Evolutionary conservation across 2,329 filamentous ascomycete species (phyloP), one percentile per base, ranked within the genome.

Genomic region (Daldinia sp.): DNA sequence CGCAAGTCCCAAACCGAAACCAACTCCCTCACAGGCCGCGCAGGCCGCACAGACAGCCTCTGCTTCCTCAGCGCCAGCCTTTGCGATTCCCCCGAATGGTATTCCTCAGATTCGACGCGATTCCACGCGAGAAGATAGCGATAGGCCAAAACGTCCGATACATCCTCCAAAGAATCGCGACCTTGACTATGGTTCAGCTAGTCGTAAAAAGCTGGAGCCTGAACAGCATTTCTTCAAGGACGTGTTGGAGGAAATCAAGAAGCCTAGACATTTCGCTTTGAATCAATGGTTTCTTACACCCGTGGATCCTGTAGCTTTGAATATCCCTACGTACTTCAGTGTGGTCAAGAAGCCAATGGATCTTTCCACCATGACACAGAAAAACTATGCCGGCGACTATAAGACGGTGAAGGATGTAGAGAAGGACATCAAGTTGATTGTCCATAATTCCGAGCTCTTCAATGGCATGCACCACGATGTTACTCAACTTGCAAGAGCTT

Each of bases 331-430:
- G 21, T 99, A 99, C 75, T 92, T 95, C 76, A 93, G 90, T 72
- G 83, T 98, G 64, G 93, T 99, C 79, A 98, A 97, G 82, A 93
- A 94, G 75, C 95, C 95, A 0, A 99, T 98, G 94, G 94, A 99
- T 76, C 82, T 97, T 50, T 83, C 85, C 13, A 97, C 92, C n/a
- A 90, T 97, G 73, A 83, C 86, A 32, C 83, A 84, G 39, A 96
- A 96, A 77, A 83, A 97, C 37, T 87, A 90, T 69, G 82, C 83
- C 10, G 93, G 93, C 23, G 87, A 93, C 58, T 98, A 98, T 73
- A 85, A 87, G 68, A 92, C 85, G 58, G 84, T 92, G 0, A 93
- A 93, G 76, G 94, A 97, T 45, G 93, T 98, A 70, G 91, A 96
- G 73, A 85, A 85, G 61, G 94, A 96, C 72, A 86, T 97, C 56